Evolutionary conservation across 2,329 filamentous ascomycete genomes (phyloP).

Genomic region (Cercospora sp.): DNA sequence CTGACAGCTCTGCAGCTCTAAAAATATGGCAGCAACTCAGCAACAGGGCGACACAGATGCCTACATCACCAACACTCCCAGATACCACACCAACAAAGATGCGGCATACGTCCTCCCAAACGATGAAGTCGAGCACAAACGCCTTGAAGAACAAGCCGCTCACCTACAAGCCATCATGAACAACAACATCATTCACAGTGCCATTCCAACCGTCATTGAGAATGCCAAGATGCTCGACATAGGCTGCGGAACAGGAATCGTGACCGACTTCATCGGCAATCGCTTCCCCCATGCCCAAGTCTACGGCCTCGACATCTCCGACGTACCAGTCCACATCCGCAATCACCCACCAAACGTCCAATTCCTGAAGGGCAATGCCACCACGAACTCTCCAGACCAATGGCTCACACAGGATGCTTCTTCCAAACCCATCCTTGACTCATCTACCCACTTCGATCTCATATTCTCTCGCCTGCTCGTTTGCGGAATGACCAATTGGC

Average conservation of each 20-base stretch:
- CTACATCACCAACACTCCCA: conserved; percentile 12
- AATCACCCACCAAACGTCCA: conserved; percentile 15
- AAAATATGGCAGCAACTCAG: conserved; percentile 1
- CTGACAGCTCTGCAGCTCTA: background rate
- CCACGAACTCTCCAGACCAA: background rate
- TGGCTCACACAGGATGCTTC: background rate
- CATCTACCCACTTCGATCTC: conserved; percentile 20
- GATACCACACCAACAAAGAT: conserved; percentile 19
- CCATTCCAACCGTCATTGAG: conserved; percentile 10
- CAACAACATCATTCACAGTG: conserved; percentile 27
- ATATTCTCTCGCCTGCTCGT: conserved; percentile 30
- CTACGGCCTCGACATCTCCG: conserved; percentile 39
- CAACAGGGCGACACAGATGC: background rate
- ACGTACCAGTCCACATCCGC: conserved; percentile 26
- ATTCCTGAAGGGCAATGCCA: conserved; percentile 22
- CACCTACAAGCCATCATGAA: conserved; percentile 27
- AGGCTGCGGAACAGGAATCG: conserved; percentile 34
- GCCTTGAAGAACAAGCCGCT: conserved; percentile 27
- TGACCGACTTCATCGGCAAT: conserved; percentile 31
- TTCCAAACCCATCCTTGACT: background rate
- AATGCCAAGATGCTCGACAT: conserved; percentile 25
- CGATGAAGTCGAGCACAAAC: conserved; percentile 24
- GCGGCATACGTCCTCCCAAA: conserved; percentile 21
- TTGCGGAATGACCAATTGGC: conserved; percentile 28
- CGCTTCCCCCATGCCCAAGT: conserved; percentile 34